phyloP scores from a whole-genome alignment of 331 rosid species.

The Quercus lobata region DNA sequence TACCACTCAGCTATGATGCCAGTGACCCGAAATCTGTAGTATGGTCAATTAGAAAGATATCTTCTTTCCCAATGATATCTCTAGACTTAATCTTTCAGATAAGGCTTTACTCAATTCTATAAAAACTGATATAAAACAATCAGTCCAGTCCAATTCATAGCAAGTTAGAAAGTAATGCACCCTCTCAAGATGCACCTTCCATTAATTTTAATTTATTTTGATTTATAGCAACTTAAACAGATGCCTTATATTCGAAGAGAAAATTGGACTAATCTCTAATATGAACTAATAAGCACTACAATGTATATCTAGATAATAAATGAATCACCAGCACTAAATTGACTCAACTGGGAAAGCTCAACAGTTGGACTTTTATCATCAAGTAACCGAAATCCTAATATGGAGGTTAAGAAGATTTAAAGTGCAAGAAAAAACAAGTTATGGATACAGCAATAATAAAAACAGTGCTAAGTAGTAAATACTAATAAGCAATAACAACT shows the following conservation, averaged over 20 bases:
- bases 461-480: not conserved
- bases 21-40: too few species aligned
- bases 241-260: not conserved
- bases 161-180: not conserved
- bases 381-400: not conserved
- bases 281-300: too few species aligned
- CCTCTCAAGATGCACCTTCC: not conserved
- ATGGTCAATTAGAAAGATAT: too few species aligned
- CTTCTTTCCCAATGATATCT: too few species aligned
- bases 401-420: not conserved
- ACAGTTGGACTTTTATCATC: not conserved
- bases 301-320: not conserved
- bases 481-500: not conserved
- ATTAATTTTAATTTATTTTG: not conserved
- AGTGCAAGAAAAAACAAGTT: not conserved
- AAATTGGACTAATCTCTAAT: not conserved
- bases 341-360: not conserved
- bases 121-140: not conserved
- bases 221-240: not conserved
- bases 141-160: not conserved
- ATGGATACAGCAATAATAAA: not conserved
- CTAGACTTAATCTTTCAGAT: too few species aligned
- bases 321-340: not conserved
- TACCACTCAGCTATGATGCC: too few species aligned
- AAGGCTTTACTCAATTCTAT: too few species aligned